Evolutionary conservation across 2,329 filamentous ascomycete genomes (phyloP).

Genomic region (Lithohypha guttulata): DNA sequence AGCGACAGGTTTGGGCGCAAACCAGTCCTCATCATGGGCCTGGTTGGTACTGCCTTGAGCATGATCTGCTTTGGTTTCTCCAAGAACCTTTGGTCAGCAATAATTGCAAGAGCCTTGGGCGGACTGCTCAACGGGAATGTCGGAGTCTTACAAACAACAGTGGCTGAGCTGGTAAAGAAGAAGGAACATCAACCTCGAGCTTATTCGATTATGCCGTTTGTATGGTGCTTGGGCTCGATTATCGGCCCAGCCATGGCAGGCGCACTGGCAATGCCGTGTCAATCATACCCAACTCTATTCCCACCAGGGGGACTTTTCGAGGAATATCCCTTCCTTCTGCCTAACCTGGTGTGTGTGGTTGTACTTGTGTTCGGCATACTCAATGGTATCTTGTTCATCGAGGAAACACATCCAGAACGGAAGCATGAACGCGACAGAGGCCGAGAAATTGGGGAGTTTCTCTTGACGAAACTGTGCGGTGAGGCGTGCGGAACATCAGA

Average conservation of each 20-base stretch:
- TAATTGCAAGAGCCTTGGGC: slow-evolving; percentile 78
- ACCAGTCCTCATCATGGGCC: slow-evolving; percentile 78
- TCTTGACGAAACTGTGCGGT: slow-evolving; percentile 33
- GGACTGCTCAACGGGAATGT: slow-evolving; percentile 94
- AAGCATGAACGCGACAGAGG: slow-evolving; percentile 67
- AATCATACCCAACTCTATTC: slow-evolving; percentile 69
- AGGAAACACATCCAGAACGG: slow-evolving; percentile 83
- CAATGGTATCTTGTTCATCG: slow-evolving; percentile 74
- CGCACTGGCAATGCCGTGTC: slow-evolving; percentile 73
- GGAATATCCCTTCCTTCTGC: slow-evolving; percentile 76
- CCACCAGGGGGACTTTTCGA: slow-evolving; percentile 67
- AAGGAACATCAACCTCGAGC: slow-evolving; percentile 91
- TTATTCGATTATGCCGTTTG: slow-evolving; percentile 95
- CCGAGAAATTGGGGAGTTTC: slow-evolving; percentile 62
- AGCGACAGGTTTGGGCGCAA: slow-evolving; percentile 90
- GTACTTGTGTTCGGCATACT: slow-evolving; percentile 66
- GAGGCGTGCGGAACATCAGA: not conserved
- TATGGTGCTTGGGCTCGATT: slow-evolving; percentile 96
- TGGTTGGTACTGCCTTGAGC: slow-evolving; percentile 82
- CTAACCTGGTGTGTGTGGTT: slow-evolving; percentile 80
- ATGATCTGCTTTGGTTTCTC: slow-evolving; percentile 90
- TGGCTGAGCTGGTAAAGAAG: slow-evolving; percentile 69
- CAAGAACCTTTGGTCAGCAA: slow-evolving; percentile 65
- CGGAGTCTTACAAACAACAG: slow-evolving; percentile 86
- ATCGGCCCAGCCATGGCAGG: slow-evolving; percentile 87